Conservation (phyloP, 345 rosid genomes). For the Heritiera fomes region DNA sequence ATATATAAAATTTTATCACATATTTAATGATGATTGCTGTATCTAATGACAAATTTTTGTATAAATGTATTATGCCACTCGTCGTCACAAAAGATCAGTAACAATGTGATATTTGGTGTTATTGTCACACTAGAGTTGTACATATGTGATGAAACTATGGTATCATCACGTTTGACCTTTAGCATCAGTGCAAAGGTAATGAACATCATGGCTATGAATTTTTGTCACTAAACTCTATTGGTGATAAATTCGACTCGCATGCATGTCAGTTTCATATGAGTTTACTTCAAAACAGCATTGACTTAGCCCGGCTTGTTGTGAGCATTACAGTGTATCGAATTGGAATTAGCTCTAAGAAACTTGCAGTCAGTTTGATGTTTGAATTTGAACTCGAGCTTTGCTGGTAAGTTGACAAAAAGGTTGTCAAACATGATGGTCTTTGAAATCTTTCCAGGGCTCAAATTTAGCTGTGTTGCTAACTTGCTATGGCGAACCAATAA, state of each 20-base stretch:
- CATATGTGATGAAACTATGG: too few species aligned
- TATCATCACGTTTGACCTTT: too few species aligned
- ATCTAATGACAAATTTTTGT: too few species aligned
- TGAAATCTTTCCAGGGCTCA: slow-evolving; percentile 7
- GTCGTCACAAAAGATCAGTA: too few species aligned
- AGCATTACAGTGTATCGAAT: background rate
- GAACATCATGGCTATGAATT: too few species aligned
- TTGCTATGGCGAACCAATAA: background rate
- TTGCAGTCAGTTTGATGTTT: background rate
- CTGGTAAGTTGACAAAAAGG: background rate
- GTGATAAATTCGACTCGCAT: background rate
- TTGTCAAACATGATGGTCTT: background rate
- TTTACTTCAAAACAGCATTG: background rate
- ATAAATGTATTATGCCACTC: too few species aligned
- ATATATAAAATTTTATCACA: too few species aligned
- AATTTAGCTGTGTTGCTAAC: background rate
- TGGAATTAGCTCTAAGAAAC: slow-evolving; percentile 2
- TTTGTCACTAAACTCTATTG: too few species aligned
- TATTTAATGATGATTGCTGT: too few species aligned
- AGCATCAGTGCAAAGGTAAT: too few species aligned
- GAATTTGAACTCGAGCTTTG: background rate
- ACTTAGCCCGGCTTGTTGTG: background rate
- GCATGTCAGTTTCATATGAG: background rate
- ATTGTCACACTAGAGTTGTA: too few species aligned
- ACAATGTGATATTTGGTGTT: too few species aligned